phyloP scores from a whole-genome alignment of 2,329 filamentous ascomycete genomes.

The Epichloe glyceriae region DNA sequence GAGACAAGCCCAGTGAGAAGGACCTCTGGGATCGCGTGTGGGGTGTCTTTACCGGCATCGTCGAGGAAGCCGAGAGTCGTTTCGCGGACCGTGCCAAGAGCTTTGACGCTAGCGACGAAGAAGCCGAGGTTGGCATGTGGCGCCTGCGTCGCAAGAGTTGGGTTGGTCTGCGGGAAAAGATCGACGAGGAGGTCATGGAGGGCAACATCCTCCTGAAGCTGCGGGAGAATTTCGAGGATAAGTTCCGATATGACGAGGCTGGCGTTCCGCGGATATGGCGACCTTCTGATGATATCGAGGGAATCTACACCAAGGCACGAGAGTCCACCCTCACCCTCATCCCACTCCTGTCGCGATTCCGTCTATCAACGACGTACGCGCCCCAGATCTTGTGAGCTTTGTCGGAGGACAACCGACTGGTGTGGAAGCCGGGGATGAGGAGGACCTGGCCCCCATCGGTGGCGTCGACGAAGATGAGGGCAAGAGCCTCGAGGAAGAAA shows the following conservation, averaged over 20 bases:
- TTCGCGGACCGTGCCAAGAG: conserved; percentile 84
- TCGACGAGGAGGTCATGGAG: conserved; percentile 97
- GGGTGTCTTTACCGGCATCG: conserved; percentile 69
- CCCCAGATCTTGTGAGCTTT: conserved; percentile 77
- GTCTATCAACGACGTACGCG: conserved; percentile 57
- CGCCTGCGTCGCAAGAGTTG: conserved; percentile 86
- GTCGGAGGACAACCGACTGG: conserved; percentile 66
- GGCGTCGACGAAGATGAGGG: conserved; percentile 91
- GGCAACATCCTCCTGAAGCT: conserved; percentile 92
- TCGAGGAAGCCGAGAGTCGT: conserved; percentile 70
- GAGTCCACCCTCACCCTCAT: conserved; percentile 88
- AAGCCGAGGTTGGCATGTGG: conserved; percentile 89
- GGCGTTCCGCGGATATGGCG: conserved; percentile 95
- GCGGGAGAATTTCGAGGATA: conserved; percentile 96
- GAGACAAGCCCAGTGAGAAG: conserved; percentile 66
- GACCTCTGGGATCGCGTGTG: conserved; percentile 95
- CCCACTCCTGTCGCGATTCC: conserved; percentile 76
- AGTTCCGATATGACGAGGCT: conserved; percentile 92
- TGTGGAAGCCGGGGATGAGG: conserved; percentile 72
- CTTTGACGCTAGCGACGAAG: conserved; percentile 83
- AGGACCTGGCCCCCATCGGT: conserved; percentile 77
- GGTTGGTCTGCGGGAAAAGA: conserved; percentile 76
- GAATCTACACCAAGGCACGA: conserved; percentile 79
- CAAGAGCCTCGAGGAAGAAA: conserved; percentile 90
- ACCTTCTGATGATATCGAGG: conserved; percentile 93